A percentile compares a stretch with the other conserved stretches of the same genome.
phyloP scores from a whole-genome alignment of 352 stramenopile genomes.

The Phytophthora pinifolia region DNA sequence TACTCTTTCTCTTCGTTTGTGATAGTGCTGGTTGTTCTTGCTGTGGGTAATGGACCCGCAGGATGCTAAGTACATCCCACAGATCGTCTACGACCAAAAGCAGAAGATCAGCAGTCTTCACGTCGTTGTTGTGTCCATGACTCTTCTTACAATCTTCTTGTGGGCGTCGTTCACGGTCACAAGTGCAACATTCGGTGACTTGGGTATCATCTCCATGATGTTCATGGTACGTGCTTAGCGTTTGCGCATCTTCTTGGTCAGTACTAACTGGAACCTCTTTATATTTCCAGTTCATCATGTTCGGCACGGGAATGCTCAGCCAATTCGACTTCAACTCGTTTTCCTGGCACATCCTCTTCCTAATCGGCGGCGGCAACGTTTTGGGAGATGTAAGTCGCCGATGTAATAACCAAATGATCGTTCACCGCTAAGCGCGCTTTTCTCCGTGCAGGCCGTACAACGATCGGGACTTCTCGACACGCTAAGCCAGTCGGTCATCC shows the following conservation, averaged over 20 bases:
- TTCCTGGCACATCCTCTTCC: conserved; percentile 93
- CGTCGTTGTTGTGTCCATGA: conserved; percentile 89
- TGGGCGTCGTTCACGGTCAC: conserved; percentile 90
- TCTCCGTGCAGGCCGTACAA: conserved; percentile 60
- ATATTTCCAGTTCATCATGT: conserved; percentile 74
- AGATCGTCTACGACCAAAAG: conserved; percentile 92
- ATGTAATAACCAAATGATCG: background rate
- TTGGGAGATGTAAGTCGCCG: conserved; percentile 75
- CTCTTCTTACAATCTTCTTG: conserved; percentile 88
- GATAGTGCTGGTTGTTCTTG: conserved; percentile 88
- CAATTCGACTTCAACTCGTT: conserved; percentile 95
- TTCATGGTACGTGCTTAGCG: conserved; percentile 71
- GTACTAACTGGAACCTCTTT: background rate
- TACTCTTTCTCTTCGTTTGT: conserved; percentile 2
- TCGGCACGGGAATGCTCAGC: conserved; percentile 86
- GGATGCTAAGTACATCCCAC: conserved; percentile 89
- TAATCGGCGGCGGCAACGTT: conserved; percentile 92
- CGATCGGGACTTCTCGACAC: conserved; percentile 82
- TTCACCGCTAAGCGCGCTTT: background rate
- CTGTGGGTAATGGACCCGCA: conserved; percentile 84
- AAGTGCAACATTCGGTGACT: conserved; percentile 86
- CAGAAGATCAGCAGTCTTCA: conserved; percentile 89
- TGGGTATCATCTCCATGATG: conserved; percentile 91
- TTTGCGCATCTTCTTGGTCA: background rate
- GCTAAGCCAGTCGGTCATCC: conserved; percentile 80